Base-by-base conservation (phyloP, 2,329 filamentous ascomycete species). In the Fusarium proliferatum region DNA sequence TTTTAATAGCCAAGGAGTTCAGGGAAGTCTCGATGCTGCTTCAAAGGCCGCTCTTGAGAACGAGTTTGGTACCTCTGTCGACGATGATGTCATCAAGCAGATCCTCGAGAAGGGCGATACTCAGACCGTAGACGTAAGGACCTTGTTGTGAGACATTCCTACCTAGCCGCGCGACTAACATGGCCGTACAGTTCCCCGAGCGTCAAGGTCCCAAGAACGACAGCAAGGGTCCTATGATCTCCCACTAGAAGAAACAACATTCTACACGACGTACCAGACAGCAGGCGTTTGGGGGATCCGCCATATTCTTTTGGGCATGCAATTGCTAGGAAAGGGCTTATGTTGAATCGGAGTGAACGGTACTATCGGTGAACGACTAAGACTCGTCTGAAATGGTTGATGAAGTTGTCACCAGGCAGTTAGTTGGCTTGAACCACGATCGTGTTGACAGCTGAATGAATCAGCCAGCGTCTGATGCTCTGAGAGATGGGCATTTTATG, bases 21-120 rank as follows among this genome's bases (percentile, higher is more conserved):
- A 97, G 82, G 96, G 96, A 64, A 88, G 91, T 67, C 86, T 93
- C 48, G 93, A 98, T 80, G 84, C 86, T 15, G 95, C 95, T 13
- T 93, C 94, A 76, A 93, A 97, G 75, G 84, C 86, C 48, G 87
- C 87, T 52, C 87, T 99, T 9, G 92, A 96, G 79, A 92, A 91
- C 76, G 95, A 98, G 85, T 99, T 99, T 77, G 94, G 94, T 76
- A 96, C 94, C 19, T 84, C 87, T 76, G 87, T 91, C 61, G 92
- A 94, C 30, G 95, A 98, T 12, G 93, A 96, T 1, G 91, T 93
- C 67, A 92, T 98, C 79, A 90, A 90, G 84, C 86, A 90, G 84
- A 97, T 99, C 72, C 86, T 98, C 46, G 88, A 94, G 85, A 89
- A 90, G 81, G 96, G 96, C 28, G 86, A 86, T 21, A 81, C 92